phyloP scores from a whole-genome alignment of 805 yeast species.

The Kodamaea hsintzibuensis region DNA sequence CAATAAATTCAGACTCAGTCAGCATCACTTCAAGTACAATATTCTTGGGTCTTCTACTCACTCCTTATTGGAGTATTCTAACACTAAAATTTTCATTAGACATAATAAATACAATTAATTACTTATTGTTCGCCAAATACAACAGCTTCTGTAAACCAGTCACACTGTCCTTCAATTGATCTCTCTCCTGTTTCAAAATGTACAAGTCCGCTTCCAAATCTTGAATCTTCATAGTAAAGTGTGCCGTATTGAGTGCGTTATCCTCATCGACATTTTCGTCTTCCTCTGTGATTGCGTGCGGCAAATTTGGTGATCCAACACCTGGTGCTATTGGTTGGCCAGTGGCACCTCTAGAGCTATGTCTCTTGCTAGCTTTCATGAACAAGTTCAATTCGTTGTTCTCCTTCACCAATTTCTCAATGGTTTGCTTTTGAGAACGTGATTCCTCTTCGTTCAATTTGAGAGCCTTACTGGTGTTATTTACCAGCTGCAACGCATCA shows the following conservation, averaged over 20 bases:
- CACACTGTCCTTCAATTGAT: conserved; percentile 67
- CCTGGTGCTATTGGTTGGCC: conserved; percentile 20
- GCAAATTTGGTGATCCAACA: conserved; percentile 13
- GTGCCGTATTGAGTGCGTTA: conserved; percentile 43
- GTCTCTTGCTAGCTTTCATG: conserved; percentile 43
- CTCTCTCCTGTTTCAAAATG: conserved; percentile 81
- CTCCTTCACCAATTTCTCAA: conserved; percentile 60
- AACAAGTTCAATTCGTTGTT: conserved; percentile 65
- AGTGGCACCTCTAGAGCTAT: conserved; percentile 28
- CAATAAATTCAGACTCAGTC: no score
- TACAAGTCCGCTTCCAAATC: conserved; percentile 84
- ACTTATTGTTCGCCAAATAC: conserved; percentile 21
- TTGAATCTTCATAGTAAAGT: conserved; percentile 71
- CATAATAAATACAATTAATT: not conserved
- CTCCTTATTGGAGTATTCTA: not conserved
- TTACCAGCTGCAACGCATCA: conserved; percentile 69
- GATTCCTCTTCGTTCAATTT: conserved; percentile 73
- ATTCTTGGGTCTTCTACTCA: not conserved
- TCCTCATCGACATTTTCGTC: conserved; percentile 28
- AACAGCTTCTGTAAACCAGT: conserved; percentile 60
- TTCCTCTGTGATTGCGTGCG: conserved; percentile 12
- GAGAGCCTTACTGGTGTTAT: conserved; percentile 74
- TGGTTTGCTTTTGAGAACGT: conserved; percentile 54
- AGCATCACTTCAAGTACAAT: no score
- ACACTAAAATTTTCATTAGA: not conserved